Evolutionary conservation across 2,329 filamentous ascomycete species (phyloP).

Genomic region (Madurella mycetomatis): DNA sequence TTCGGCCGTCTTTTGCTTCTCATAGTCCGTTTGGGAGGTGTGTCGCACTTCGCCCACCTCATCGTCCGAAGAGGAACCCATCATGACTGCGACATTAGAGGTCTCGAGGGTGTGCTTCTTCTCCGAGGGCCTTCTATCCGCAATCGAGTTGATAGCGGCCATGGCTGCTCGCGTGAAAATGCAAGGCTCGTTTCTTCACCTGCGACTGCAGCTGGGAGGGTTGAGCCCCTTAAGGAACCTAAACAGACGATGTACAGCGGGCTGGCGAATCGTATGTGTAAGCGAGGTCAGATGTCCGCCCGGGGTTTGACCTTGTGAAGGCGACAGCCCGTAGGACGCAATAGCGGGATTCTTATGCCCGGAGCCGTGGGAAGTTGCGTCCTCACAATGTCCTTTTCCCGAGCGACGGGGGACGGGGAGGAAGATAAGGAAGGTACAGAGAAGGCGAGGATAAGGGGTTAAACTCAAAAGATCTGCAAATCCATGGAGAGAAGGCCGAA

Average conservation of each 20-base stretch:
- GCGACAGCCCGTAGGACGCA: neutral
- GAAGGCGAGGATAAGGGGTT: neutral
- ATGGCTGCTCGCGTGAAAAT: slow-evolving; percentile 5
- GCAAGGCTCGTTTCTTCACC: slow-evolving; percentile 1
- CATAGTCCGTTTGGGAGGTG: slow-evolving; percentile 33
- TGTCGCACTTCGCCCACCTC: slow-evolving; percentile 21
- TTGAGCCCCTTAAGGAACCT: slow-evolving; percentile 3
- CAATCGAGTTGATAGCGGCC: slow-evolving; percentile 7
- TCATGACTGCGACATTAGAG: slow-evolving; percentile 1
- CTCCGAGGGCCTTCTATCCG: slow-evolving; percentile 1
- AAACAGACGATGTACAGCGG: slow-evolving; percentile 6
- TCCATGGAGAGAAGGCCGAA: neutral
- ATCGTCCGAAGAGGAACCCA: slow-evolving; percentile 10
- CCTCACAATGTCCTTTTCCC: slow-evolving; percentile 12
- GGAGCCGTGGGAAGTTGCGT: slow-evolving; percentile 5
- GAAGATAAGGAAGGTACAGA: neutral
- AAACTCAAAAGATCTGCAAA: neutral
- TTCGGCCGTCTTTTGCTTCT: slow-evolving; percentile 43
- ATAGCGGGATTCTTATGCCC: neutral
- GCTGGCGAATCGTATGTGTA: neutral
- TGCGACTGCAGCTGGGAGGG: slow-evolving; percentile 2
- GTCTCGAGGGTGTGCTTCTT: slow-evolving; percentile 6
- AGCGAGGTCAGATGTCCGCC: slow-evolving; percentile 5
- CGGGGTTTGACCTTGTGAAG: slow-evolving; percentile 11
- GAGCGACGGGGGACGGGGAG: neutral